Conservation (phyloP, 768 basidiomycete genomes). For the Boletus huronensis region DNA sequence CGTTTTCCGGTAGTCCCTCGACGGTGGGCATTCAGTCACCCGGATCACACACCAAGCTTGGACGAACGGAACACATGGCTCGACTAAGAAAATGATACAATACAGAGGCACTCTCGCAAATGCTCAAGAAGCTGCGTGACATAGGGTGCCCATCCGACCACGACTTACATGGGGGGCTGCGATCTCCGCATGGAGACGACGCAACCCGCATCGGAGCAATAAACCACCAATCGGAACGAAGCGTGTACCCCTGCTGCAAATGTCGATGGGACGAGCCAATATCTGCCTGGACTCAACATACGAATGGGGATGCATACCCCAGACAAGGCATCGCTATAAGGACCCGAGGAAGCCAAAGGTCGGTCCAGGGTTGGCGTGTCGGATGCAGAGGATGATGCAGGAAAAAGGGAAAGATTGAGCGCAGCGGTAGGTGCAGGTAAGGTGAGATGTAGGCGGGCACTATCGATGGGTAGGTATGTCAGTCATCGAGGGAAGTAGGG, state of each 20-base stretch:
- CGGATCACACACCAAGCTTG: not conserved
- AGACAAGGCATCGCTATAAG: slow-evolving; percentile 70
- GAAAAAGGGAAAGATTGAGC: slow-evolving; percentile 61
- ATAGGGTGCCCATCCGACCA: not conserved
- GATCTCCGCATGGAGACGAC: slow-evolving; percentile 10
- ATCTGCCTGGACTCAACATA: slow-evolving; percentile 55
- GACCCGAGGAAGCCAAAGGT: slow-evolving; percentile 67
- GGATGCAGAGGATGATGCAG: slow-evolving; percentile 21
- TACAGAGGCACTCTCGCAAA: not conserved
- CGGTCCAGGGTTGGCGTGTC: slow-evolving; percentile 26
- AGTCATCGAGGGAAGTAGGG: slow-evolving; percentile 27
- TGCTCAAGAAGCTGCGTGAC: not conserved
- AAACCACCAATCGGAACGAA: slow-evolving; percentile 59
- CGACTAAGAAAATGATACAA: not conserved
- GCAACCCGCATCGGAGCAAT: slow-evolving; percentile 42
- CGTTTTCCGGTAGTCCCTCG: not conserved
- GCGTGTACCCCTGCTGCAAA: slow-evolving; percentile 57
- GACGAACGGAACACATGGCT: not conserved
- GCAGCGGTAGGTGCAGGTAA: slow-evolving; percentile 41
- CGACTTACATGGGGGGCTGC: not conserved
- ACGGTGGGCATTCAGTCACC: not conserved
- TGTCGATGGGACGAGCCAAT: slow-evolving; percentile 72
- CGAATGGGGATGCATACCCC: slow-evolving; percentile 63
- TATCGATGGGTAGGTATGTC: slow-evolving; percentile 25
- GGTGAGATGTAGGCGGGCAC: slow-evolving; percentile 66